A percentile compares a stretch with the other conserved stretches of the same genome.
Conservation (phyloP, 441 rosid genomes). For the Adansonia gregorii region DNA sequence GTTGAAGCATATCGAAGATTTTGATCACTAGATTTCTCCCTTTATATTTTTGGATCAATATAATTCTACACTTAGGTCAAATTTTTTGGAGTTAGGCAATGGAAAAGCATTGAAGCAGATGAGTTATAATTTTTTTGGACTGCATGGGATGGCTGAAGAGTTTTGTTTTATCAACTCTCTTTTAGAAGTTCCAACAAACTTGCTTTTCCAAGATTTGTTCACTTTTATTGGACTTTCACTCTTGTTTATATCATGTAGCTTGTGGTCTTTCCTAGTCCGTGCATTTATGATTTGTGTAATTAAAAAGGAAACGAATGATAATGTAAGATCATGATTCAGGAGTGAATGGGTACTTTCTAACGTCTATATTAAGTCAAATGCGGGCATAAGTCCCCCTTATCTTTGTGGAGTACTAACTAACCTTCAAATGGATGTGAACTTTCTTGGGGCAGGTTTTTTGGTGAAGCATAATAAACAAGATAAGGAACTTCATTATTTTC, state of each 20-base stretch:
- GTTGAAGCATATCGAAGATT: background rate
- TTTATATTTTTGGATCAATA: background rate
- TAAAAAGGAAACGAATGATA: background rate
- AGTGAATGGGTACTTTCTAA: background rate
- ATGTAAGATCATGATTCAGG: background rate
- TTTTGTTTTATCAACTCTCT: background rate
- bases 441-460: background rate
- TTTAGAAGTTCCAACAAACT: background rate
- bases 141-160: background rate
- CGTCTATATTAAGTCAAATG: background rate
- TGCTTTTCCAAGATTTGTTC: background rate
- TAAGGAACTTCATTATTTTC: too few relatives aligned
- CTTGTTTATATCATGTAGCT: background rate
- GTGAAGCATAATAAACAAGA: background rate
- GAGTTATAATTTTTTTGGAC: background rate
- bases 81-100: background rate
- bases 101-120: background rate
- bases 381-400: background rate
- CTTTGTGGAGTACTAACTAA: background rate
- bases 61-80: background rate
- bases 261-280: background rate
- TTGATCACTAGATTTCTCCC: background rate
- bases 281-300: background rate
- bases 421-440: background rate
- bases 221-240: background rate